phyloP scores from a whole-genome alignment of 495 filamentous ascomycete genomes.

The Delitschia confertaspora region DNA sequence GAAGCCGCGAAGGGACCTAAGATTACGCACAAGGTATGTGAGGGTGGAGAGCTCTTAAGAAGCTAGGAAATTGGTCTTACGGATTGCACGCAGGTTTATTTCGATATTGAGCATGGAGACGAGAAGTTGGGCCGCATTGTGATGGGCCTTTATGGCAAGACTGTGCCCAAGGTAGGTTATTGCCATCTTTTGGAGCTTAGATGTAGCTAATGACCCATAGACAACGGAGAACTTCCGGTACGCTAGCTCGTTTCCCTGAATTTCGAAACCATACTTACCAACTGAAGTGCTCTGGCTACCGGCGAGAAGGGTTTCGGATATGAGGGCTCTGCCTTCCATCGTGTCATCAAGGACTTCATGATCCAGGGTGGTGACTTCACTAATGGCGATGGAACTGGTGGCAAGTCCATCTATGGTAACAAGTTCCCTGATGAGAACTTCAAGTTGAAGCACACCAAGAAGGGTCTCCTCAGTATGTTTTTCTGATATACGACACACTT shows the following conservation, averaged over 20 bases:
- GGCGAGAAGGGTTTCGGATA: slow-evolving; percentile 97
- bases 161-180: slow-evolving; percentile 67
- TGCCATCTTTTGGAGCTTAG: not conserved
- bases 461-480: slow-evolving; percentile 52
- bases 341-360: slow-evolving; percentile 98
- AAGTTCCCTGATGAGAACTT: slow-evolving; percentile 99
- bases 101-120: slow-evolving; percentile 89
- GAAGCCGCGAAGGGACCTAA: slow-evolving; percentile 82
- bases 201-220: slow-evolving; percentile 35
- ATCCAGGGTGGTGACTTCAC: slow-evolving; percentile 99
- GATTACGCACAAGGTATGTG: slow-evolving; percentile 82
- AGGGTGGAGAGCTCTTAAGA: slow-evolving; percentile 5
- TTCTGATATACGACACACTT: not conserved
- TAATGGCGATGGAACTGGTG: slow-evolving; percentile 85
- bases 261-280: slow-evolving; percentile 6
- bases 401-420: slow-evolving; percentile 93
- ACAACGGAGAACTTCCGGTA: slow-evolving; percentile 95
- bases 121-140: slow-evolving; percentile 77
- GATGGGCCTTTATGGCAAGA: slow-evolving; percentile 95
- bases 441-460: slow-evolving; percentile 82
- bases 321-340: slow-evolving; percentile 91
- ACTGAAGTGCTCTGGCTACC: slow-evolving; percentile 67
- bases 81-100: slow-evolving; percentile 56
- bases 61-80: slow-evolving; percentile 1
- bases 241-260: not conserved